These are phyloP conservation scores for Sphaceloma murrayae DNA, from an alignment of 2,329 filamentous ascomycete genomes.

Conservation along the genomic window DNA sequence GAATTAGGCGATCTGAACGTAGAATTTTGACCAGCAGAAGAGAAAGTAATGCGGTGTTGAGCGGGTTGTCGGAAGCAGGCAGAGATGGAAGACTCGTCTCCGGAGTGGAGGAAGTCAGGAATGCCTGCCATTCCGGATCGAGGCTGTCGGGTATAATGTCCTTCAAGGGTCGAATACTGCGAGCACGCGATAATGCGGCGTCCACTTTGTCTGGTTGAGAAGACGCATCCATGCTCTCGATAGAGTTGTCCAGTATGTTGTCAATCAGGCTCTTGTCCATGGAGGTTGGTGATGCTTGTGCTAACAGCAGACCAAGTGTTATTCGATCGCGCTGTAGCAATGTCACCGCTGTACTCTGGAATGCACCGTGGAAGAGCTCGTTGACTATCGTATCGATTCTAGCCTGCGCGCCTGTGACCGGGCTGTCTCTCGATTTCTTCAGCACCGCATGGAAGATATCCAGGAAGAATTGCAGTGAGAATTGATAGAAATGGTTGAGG, in stretches of 20 bases:
- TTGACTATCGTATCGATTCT: constrained; percentile 85
- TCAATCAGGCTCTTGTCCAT: constrained; percentile 91
- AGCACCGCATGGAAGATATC: constrained; percentile 95
- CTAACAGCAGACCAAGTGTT: constrained; percentile 86
- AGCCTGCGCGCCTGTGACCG: constrained; percentile 46
- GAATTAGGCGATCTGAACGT: constrained; percentile 90
- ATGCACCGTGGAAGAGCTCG: constrained; percentile 83
- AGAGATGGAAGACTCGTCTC: constrained; percentile 72
- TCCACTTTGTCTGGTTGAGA: constrained; percentile 55
- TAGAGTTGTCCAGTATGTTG: constrained; percentile 65
- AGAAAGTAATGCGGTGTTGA: constrained; percentile 60
- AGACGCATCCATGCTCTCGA: constrained; percentile 70
- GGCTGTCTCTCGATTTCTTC: constrained; percentile 66
- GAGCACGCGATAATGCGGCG: constrained; percentile 58
- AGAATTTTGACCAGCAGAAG: constrained; percentile 88
- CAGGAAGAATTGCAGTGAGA: constrained; percentile 95
- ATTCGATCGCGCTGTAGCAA: constrained; percentile 89
- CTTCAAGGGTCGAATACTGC: constrained; percentile 63
- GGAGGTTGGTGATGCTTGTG: constrained; percentile 88
- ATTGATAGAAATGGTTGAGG: constrained; percentile 98
- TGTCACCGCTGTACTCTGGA: constrained; percentile 86
- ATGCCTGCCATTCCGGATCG: constrained; percentile 62
- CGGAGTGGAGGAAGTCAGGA: constrained; percentile 75
- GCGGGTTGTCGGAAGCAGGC: constrained; percentile 32
- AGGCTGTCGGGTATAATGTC: constrained; percentile 56